Evolutionary conservation across 495 filamentous ascomycete genomes (phyloP).

Genomic region (Evernia prunastri): DNA sequence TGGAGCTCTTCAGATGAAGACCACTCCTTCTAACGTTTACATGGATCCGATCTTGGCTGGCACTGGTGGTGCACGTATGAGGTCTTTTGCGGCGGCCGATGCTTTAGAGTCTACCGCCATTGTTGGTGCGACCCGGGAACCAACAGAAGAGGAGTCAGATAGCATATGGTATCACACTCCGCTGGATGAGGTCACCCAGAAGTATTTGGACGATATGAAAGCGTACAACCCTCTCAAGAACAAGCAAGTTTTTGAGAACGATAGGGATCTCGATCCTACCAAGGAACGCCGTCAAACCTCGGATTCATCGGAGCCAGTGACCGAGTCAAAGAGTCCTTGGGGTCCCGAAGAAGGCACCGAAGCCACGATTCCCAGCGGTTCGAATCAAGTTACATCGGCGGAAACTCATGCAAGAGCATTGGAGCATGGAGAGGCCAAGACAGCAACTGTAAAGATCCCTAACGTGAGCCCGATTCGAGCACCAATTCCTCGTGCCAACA

Average conservation of each 20-base stretch:
- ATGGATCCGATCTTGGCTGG: not conserved
- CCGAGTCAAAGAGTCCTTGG: slow-evolving; percentile 12
- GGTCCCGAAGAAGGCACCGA: slow-evolving; percentile 10
- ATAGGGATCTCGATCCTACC: not conserved
- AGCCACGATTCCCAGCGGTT: not conserved
- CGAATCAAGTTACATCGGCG: not conserved
- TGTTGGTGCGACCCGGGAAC: not conserved
- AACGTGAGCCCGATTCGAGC: not conserved
- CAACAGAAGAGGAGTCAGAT: not conserved
- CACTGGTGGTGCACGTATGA: not conserved
- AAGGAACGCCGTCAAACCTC: not conserved
- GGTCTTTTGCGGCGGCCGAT: not conserved
- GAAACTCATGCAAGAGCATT: not conserved
- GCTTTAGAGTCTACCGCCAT: not conserved
- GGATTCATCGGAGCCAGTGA: not conserved
- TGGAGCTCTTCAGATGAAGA: not conserved
- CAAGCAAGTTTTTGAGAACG: not conserved
- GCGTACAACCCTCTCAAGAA: not conserved
- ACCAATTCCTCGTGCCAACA: not conserved
- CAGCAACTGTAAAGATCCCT: slow-evolving; percentile 10
- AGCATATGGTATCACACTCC: slow-evolving; percentile 2
- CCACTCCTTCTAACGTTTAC: not conserved
- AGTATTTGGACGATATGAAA: not conserved
- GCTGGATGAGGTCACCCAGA: slow-evolving; percentile 3
- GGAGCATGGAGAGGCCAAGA: not conserved